Evolutionary conservation across 2,329 filamentous ascomycete species (phyloP), one percentile per base, ranked within the genome.

Genomic region (Apiospora pterosperma): DNA sequence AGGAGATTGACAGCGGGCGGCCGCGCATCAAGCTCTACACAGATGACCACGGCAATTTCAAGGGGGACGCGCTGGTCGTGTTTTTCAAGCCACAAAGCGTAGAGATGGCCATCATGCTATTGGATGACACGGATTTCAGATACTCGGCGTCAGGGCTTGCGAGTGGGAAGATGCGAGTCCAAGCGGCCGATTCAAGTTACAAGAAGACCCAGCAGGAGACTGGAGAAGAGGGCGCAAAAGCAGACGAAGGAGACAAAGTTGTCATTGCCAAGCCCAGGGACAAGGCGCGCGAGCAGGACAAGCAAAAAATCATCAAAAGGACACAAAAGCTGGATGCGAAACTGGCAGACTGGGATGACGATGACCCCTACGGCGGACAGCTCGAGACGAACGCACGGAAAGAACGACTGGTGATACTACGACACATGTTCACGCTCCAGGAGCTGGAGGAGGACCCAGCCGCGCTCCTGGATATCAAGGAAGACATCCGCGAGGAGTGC

Each of bases 41-140:
- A 23, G 90, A 97, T 75, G 88, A 91, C 1, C 79, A 89, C 1
- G 96, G 93, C 23, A 86, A 88, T 19, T 97, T 97, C 84, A 98
- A 97, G 75, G 96, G 96, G 66, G 94, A 98, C 75, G 94, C 92
- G 2, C 84, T 99, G 36, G 83, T 99, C 63, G 92, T 98, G 39
- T 99, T 96, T 80, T 97, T 97, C 85, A 92, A 96, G 71, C 91
- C 93, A 0, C 93, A 97, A 74, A 96, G 92, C n/a, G 95, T 99
- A 65, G 82, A 91, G 48, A 90, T 93, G 80, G 92, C 92, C 55
- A 91, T 95, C 69, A 88, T 90, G 80, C 84, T 96, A 72, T 84
- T 93, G 14, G 92, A 96, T 76, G 92, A 93, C 72, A 91, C 90
- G 5, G 88, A 93, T 70, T 96, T 98, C 72, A 86, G 95, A 65